Evolutionary conservation across 352 stramenopile genomes (phyloP), one percentile per base, ranked within the genome.

Genomic region (Heterotrichella gracilis): DNA sequence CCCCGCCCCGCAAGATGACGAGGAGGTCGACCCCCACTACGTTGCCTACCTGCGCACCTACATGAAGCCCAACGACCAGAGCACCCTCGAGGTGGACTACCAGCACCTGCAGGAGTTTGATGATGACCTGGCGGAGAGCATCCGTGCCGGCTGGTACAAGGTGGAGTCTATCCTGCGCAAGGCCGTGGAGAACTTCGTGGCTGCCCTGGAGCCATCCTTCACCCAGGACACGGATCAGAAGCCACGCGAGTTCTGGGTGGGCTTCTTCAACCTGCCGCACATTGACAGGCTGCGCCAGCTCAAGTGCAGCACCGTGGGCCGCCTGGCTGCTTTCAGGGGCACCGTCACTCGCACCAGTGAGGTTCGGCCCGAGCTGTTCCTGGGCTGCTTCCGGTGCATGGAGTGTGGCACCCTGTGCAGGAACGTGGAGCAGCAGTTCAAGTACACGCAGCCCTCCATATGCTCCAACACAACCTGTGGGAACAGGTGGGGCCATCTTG

Each of bases 311-410:
- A 83, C 85, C 20, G 92, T 98, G 75, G 90, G 90, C 25, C 79
- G 87, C 64, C 79, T 98, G 17, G 76, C 88, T 22, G 84, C 82
- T 3, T 85, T 96, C 68, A 89, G 81, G 0, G 92, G 89, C 2
- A 98, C 91, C 0, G 89, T 98, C 0, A 99, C 93, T 22, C 79
- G 93, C 22, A 95, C 90, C 13, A 94, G 85, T 0, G 92, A 99
- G 70, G 91, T 98, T 19, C 79, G 90, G 3, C 92, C 93, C 0
- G 92, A 98, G 79, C 79, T 99, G 17, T 74, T 97, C 0, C 86
- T 89, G 41, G 92, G 85, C 22, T 81, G 79, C 0, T 98, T 97
- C 80, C 89, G 84, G 0, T 97, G 90, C 75, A 78, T 76, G 25
- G 89, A 95, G 73, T 98, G 90, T 75, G 82, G 85, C 23, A 80